These are phyloP conservation scores for Selaginella moellendorffii DNA, from an alignment of 75 land plant species.

Conservation along the genomic window DNA sequence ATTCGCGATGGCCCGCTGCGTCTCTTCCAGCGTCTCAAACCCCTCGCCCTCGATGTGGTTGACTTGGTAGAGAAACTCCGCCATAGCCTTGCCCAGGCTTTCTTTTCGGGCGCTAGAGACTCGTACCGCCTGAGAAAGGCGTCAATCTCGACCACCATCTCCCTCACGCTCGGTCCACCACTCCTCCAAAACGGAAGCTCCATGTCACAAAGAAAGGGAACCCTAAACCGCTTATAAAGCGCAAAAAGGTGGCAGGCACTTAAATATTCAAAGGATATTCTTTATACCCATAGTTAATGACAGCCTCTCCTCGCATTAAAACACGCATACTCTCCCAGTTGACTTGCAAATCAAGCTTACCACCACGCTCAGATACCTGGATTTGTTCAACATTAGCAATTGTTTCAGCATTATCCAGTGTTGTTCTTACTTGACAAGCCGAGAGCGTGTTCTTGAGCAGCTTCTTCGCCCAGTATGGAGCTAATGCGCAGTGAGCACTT, in stretches of 20 bases:
- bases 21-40: neutral
- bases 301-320: neutral
- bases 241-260: too few species aligned
- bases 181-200: neutral
- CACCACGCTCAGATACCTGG: slow-evolving; percentile 40
- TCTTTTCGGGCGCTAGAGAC: neutral
- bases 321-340: slow-evolving; percentile 5
- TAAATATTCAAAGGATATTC: too few species aligned
- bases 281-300: too few species aligned
- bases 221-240: too few species aligned
- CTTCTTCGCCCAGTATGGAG: slow-evolving; percentile 62
- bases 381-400: too few species aligned
- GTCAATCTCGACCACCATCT: neutral
- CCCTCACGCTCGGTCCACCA: neutral
- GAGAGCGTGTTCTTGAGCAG: slow-evolving; percentile 42
- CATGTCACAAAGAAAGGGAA: too few species aligned
- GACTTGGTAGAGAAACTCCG: slow-evolving; percentile 8
- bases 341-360: slow-evolving; percentile 18
- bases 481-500: slow-evolving; percentile 84
- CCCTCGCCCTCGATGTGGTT: slow-evolving; percentile 8
- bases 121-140: neutral
- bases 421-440: slow-evolving; percentile 40
- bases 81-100: slow-evolving; percentile 1
- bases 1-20: slow-evolving; percentile 1
- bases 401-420: neutral